phyloP scores from a whole-genome alignment of 257 asterid genomes.

The Leptodermis oblonga region DNA sequence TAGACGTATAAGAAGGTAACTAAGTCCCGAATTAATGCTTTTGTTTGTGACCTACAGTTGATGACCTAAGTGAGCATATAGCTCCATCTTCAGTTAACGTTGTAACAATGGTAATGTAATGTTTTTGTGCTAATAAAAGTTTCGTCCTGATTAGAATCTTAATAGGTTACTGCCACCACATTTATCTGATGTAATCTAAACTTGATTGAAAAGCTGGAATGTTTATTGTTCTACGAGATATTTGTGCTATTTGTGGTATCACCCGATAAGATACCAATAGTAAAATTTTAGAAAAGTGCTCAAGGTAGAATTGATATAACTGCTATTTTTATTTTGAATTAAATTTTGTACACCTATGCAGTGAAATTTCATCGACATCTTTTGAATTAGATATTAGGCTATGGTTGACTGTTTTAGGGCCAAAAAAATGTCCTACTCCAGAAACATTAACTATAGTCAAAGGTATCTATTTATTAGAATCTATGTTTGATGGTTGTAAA shows the following conservation, averaged over 20 bases:
- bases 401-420: too few species aligned
- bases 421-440: too few species aligned
- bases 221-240: conserved; percentile 37
- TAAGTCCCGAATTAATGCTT: conserved; percentile 68
- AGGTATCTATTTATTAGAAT: too few species aligned
- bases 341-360: conserved; percentile 1
- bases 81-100: conserved; percentile 84
- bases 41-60: conserved; percentile 80
- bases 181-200: not conserved
- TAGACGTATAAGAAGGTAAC: conserved; percentile 79
- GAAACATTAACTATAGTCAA: too few species aligned
- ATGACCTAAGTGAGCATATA: conserved; percentile 62
- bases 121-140: conserved; percentile 11
- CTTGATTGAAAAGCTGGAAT: conserved; percentile 12
- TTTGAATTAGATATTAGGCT: too few species aligned
- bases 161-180: not conserved
- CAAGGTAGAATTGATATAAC: conserved; percentile 46
- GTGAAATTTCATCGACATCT: conserved; percentile 21
- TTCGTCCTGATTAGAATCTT: not conserved
- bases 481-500: too few species aligned
- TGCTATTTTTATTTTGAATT: not conserved
- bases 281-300: conserved; percentile 72
- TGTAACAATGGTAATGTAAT: conserved; percentile 75
- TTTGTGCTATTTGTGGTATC: conserved; percentile 97
- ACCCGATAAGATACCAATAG: conserved; percentile 83